Evolutionary conservation across 1,139 yeast species (phyloP).

Genomic region (Fermentozyma sake): DNA sequence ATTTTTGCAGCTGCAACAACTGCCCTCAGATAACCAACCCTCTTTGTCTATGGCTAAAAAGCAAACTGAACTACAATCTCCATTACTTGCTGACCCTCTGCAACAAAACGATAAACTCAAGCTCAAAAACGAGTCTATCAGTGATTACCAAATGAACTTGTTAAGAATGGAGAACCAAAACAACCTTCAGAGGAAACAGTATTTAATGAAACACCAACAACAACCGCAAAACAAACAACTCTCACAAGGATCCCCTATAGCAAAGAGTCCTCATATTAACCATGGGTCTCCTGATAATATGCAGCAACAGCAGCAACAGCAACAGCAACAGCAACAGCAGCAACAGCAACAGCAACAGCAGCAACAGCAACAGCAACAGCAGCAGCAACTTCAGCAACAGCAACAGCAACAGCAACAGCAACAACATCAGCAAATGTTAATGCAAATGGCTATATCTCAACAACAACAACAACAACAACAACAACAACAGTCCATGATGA

Average conservation of each 20-base stretch:
- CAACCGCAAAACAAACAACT: constrained; percentile 7
- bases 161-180: constrained; percentile 25
- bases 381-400: constrained; percentile 6
- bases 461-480: constrained; percentile 6
- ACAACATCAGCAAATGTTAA: constrained; percentile 9
- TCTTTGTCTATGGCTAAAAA: too few species aligned
- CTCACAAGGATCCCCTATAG: constrained; percentile 3
- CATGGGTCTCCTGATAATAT: constrained; percentile 2
- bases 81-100: constrained; percentile 4
- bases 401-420: constrained; percentile 7
- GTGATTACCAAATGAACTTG: constrained; percentile 23
- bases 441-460: constrained; percentile 7
- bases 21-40: constrained; percentile 7
- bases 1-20: constrained; percentile 8
- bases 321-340: constrained; percentile 5
- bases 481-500: constrained; percentile 2
- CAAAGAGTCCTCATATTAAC: neutral
- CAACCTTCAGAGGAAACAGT: constrained; percentile 22
- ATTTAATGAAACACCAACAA: constrained; percentile 19
- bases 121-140: constrained; percentile 14
- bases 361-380: constrained; percentile 8
- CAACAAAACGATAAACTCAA: constrained; percentile 4
- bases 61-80: constrained; percentile 7
- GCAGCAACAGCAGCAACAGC: constrained; percentile 2
- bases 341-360: constrained; percentile 8